Percentiles rank a stretch among this genome's conserved stretches.
These are phyloP conservation scores for Leucocoprinus sp. DNA, from an alignment of 768 basidiomycete genomes.

Conservation along the genomic window DNA sequence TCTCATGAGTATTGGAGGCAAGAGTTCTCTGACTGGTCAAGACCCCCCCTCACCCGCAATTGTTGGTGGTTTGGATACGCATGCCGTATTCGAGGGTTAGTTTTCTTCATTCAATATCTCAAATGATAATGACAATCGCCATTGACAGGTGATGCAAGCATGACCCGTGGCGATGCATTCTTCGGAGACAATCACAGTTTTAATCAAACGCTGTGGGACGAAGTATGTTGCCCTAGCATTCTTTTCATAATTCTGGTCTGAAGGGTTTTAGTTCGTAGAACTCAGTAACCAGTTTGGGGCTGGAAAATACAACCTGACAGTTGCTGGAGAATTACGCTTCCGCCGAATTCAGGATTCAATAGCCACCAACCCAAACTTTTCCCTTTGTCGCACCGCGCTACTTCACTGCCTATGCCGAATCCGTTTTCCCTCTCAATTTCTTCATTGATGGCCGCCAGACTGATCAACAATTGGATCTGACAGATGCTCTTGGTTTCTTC, in stretches of 20 bases:
- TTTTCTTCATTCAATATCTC: background rate
- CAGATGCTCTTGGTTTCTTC: slow-evolving; percentile 4
- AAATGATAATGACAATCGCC: background rate
- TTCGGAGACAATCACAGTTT: slow-evolving; percentile 9
- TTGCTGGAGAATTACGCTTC: slow-evolving; percentile 7
- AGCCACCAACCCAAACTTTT: slow-evolving; percentile 5
- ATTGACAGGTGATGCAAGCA: slow-evolving; percentile 1
- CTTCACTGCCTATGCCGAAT: slow-evolving; percentile 11
- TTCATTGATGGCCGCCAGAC: slow-evolving; percentile 10
- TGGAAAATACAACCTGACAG: slow-evolving; percentile 11
- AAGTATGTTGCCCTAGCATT: background rate
- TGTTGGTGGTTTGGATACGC: slow-evolving; percentile 10
- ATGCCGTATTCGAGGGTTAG: slow-evolving; percentile 6
- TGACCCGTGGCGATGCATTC: slow-evolving; percentile 1
- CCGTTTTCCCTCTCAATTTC: slow-evolving; percentile 8
- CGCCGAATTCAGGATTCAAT: slow-evolving; percentile 2
- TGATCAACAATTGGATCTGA: slow-evolving; percentile 3
- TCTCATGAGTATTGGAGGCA: slow-evolving; percentile 7
- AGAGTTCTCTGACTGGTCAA: slow-evolving; percentile 2
- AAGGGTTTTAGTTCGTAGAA: slow-evolving; percentile 6
- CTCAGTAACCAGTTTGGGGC: slow-evolving; percentile 10
- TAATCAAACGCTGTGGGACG: slow-evolving; percentile 4
- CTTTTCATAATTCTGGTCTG: background rate
- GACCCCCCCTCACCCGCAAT: slow-evolving; percentile 3
- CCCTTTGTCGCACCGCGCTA: slow-evolving; percentile 8